These are phyloP conservation scores for Cudoniella acicularis DNA, from an alignment of 495 filamentous ascomycete species.

Conservation along the genomic window DNA sequence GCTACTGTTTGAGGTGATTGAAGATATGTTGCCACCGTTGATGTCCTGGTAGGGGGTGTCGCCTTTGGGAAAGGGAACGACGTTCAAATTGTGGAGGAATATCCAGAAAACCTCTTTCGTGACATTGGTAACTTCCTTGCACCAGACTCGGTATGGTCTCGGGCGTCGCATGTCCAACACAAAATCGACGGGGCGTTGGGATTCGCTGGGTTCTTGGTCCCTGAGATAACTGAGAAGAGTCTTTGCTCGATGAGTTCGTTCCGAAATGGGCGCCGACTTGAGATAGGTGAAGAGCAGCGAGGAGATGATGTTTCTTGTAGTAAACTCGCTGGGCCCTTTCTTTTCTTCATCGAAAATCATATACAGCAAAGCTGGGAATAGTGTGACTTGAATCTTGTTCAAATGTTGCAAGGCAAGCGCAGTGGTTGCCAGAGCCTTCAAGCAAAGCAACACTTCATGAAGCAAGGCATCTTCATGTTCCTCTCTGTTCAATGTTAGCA, in stretches of 20 bases:
- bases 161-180: conserved; percentile 84
- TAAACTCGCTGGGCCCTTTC: conserved; percentile 95
- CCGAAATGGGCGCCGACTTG: conserved; percentile 47
- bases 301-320: conserved; percentile 82
- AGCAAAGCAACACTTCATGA: conserved; percentile 87
- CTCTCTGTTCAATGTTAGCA: conserved; percentile 53
- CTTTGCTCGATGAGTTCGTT: conserved; percentile 58
- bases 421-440: conserved; percentile 93
- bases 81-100: conserved; percentile 89
- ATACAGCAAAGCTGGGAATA: conserved; percentile 82
- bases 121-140: conserved; percentile 83
- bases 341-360: conserved; percentile 96
- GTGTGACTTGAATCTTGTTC: conserved; percentile 67
- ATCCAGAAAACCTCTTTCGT: conserved; percentile 99
- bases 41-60: conserved; percentile 9
- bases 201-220: conserved; percentile 74
- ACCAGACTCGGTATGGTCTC: conserved; percentile 89
- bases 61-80: conserved; percentile 56
- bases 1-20: conserved; percentile 1
- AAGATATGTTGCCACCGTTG: conserved; percentile 7
- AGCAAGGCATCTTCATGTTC: conserved; percentile 93
- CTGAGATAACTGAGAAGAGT: conserved; percentile 73
- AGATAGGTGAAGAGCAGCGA: conserved; percentile 84
- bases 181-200: conserved; percentile 73
- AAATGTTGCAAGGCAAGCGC: conserved; percentile 77